Conservation (phyloP, 495 filamentous ascomycete species). For the Neurospora sp. region DNA sequence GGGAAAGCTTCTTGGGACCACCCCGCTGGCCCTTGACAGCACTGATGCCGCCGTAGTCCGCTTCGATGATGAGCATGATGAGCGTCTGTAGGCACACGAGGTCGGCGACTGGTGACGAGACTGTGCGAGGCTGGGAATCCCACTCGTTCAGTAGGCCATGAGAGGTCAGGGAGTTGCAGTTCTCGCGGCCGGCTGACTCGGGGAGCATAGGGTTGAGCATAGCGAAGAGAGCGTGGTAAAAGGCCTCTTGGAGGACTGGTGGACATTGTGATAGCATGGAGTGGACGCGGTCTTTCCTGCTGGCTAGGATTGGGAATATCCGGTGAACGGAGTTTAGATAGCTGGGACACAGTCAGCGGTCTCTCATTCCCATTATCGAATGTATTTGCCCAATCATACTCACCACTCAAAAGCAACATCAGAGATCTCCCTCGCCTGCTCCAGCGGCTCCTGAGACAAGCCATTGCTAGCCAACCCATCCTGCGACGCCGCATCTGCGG, state of each 20-base stretch:
- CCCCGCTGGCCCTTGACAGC: slow-evolving; percentile 22
- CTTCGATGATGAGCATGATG: slow-evolving; percentile 50
- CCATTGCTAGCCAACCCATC: background rate
- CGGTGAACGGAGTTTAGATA: slow-evolving; percentile 66
- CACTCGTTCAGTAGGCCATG: slow-evolving; percentile 42
- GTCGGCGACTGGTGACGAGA: slow-evolving; percentile 33
- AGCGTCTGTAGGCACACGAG: slow-evolving; percentile 55
- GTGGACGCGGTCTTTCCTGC: slow-evolving; percentile 52
- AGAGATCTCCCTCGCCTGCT: slow-evolving; percentile 29
- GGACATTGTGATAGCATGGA: slow-evolving; percentile 53
- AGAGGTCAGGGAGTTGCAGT: slow-evolving; percentile 32
- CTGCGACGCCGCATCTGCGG: slow-evolving; percentile 9
- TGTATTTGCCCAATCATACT: slow-evolving; percentile 3
- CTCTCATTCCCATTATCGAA: too few relatives aligned
- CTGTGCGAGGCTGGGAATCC: slow-evolving; percentile 34
- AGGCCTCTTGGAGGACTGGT: slow-evolving; percentile 54
- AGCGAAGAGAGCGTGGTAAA: slow-evolving; percentile 58
- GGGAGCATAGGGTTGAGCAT: slow-evolving; percentile 48
- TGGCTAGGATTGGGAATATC: slow-evolving; percentile 63
- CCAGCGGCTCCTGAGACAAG: slow-evolving; percentile 16
- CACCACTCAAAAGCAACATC: slow-evolving; percentile 38
- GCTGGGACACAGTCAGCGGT: slow-evolving; percentile 23
- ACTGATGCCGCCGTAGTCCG: slow-evolving; percentile 37
- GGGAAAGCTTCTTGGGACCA: slow-evolving; percentile 26
- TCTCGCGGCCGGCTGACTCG: slow-evolving; percentile 30